Percentiles rank a stretch among this genome's conserved stretches.
phyloP scores from a whole-genome alignment of 768 basidiomycete species.

The Mycena chlorophos region DNA sequence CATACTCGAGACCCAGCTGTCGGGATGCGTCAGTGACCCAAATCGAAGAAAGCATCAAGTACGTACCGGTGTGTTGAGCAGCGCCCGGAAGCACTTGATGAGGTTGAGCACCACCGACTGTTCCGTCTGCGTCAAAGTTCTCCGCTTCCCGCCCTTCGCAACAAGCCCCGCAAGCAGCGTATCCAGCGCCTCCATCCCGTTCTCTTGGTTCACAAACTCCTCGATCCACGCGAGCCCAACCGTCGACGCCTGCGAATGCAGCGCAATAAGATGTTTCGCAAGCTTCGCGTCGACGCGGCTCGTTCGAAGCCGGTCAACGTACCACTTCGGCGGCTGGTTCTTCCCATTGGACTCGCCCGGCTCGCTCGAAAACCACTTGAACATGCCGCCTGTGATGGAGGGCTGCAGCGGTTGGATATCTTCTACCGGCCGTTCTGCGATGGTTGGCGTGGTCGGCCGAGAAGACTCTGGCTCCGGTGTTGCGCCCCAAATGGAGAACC shows the following conservation, averaged over 20 bases:
- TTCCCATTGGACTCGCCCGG: slow-evolving; percentile 53
- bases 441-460: slow-evolving; percentile 29
- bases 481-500: slow-evolving; percentile 69
- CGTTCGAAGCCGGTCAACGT: slow-evolving; percentile 60
- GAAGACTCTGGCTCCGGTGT: slow-evolving; percentile 36
- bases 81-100: slow-evolving; percentile 75
- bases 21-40: slow-evolving; percentile 12
- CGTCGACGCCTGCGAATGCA: slow-evolving; percentile 85
- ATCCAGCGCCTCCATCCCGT: slow-evolving; percentile 67
- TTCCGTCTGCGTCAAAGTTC: slow-evolving; percentile 62
- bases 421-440: slow-evolving; percentile 29
- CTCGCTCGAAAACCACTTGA: slow-evolving; percentile 63
- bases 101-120: slow-evolving; percentile 68
- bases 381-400: slow-evolving; percentile 74
- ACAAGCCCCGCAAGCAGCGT: slow-evolving; percentile 60
- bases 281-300: slow-evolving; percentile 62
- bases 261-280: slow-evolving; percentile 73
- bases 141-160: slow-evolving; percentile 65
- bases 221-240: slow-evolving; percentile 77
- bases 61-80: slow-evolving; percentile 83
- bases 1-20: slow-evolving; percentile 71
- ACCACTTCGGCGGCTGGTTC: slow-evolving; percentile 55
- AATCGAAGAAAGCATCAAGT: slow-evolving; percentile 1
- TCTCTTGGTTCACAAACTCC: slow-evolving; percentile 65
- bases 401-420: slow-evolving; percentile 49